Evolutionary conservation across 2,329 filamentous ascomycete genomes (phyloP).

Genomic region (Dactylellina parvicollis): DNA sequence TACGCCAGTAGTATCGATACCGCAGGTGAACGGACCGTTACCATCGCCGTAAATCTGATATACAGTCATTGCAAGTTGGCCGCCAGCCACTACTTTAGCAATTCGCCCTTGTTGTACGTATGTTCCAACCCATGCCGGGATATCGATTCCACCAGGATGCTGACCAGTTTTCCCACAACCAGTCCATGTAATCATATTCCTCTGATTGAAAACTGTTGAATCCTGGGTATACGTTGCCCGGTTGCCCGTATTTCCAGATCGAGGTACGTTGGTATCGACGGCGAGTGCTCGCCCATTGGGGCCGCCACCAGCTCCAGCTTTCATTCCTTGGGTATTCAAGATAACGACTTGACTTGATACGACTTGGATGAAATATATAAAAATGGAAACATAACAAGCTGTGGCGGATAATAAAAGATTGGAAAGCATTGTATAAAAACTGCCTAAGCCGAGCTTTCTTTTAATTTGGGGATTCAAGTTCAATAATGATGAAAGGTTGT

Average conservation of each 20-base stretch:
- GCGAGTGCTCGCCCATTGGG: not conserved
- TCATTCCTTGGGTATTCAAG: not conserved
- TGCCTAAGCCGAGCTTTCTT: too few species aligned
- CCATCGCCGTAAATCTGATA: conserved; percentile 31
- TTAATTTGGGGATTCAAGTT: too few species aligned
- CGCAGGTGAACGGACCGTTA: conserved; percentile 28
- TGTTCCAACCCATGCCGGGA: too few species aligned
- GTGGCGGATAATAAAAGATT: too few species aligned
- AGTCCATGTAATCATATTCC: not conserved
- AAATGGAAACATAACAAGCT: too few species aligned
- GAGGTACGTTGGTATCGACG: not conserved
- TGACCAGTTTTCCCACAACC: not conserved
- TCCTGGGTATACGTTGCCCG: not conserved
- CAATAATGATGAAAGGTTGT: too few species aligned
- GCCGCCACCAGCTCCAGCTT: not conserved
- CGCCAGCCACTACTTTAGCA: conserved; percentile 1
- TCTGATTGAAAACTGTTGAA: not conserved
- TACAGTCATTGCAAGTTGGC: not conserved
- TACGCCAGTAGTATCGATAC: not conserved
- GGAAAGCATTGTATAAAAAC: too few species aligned
- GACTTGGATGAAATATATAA: too few species aligned
- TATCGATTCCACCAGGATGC: not conserved
- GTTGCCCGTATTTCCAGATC: not conserved
- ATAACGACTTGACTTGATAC: not conserved
- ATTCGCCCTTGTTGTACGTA: not conserved